Evolutionary conservation across 305 asterid species (phyloP), one percentile per base, ranked within the genome.

Genomic region (Solanum aculeatissimum): DNA sequence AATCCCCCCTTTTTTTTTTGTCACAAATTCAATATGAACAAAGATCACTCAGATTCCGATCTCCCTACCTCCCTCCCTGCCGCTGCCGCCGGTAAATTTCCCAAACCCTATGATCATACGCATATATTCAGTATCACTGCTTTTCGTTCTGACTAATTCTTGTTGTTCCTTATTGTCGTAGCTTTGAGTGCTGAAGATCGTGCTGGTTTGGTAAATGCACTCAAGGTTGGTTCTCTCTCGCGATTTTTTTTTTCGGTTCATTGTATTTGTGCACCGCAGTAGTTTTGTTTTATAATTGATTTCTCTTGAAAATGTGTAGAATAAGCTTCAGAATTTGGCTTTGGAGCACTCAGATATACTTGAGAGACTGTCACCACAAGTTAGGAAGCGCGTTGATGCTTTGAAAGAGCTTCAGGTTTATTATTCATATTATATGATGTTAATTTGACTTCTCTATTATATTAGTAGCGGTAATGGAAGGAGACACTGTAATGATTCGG

Each of bases 131-230:
- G 12, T n/a, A 6, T 15, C 54, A 70, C 10, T n/a, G 19, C 32
- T 40, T 57, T 43, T 51, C 40, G 82, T 83, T 51, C 49, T 66
- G 87, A 40, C 40, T 89, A 29, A 85, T 85, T 84, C 23, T 68
- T 85, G 27, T 27, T 82, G 18, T 49, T 83, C 21, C 84, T 84
- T 70, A 16, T 55, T 18, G 81, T 47, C 49, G 91, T 89, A 94
- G 98, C 98, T 87, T 86, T 94, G 92, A 92, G 97, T 75, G 92
- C 93, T 27, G 96, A 93, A 91, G 98, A 94, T 88, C 96, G 97
- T 82, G 94, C 91, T 72, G 93, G 87, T 54, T 91, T 94, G 88
- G 93, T 94, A 18, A 93, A 93, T 82, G 95, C 92, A 69, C 95
- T 94, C 68, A 94, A 94, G 97, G 98, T 94, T 40, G 2, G 18